phyloP scores from a whole-genome alignment of 1,284 basidiomycete species.

The Inonotus obliquus region DNA sequence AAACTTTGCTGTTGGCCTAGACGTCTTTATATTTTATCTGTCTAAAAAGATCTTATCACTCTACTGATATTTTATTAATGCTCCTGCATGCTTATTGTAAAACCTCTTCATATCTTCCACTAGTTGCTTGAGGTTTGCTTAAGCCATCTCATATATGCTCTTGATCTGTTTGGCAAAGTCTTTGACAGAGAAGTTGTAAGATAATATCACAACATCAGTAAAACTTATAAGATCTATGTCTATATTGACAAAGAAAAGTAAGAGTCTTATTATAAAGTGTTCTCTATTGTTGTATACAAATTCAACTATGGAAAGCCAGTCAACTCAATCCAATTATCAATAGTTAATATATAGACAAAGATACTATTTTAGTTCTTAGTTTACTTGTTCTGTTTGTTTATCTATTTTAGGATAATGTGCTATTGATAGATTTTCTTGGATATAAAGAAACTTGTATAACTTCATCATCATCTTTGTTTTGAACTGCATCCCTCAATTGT shows the following conservation, averaged over 20 bases:
- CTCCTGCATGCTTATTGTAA: background rate
- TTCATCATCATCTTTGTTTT: background rate
- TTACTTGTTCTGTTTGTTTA: background rate
- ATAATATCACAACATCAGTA: background rate
- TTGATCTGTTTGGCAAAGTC: no score
- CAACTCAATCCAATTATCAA: background rate
- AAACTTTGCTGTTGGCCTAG: background rate
- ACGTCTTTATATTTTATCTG: background rate
- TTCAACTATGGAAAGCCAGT: background rate
- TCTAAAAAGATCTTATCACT: background rate
- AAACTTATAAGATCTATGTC: background rate
- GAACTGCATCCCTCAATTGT: background rate
- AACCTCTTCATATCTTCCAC: no score
- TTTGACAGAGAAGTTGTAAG: background rate
- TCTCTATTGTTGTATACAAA: background rate
- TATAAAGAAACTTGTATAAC: background rate
- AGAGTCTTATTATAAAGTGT: background rate
- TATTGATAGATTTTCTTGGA: constrained; percentile 5
- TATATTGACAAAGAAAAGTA: background rate
- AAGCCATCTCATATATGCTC: no score
- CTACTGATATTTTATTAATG: background rate
- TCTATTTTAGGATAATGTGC: constrained; percentile 31
- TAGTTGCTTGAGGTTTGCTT: no score
- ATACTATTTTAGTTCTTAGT: constrained; percentile 2
- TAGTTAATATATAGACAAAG: background rate